A percentile compares a stretch with the other conserved stretches of the same genome.
These are phyloP conservation scores for Ophiorrhiza pumila DNA, from an alignment of 257 asterid genomes.

Conservation along the genomic window DNA sequence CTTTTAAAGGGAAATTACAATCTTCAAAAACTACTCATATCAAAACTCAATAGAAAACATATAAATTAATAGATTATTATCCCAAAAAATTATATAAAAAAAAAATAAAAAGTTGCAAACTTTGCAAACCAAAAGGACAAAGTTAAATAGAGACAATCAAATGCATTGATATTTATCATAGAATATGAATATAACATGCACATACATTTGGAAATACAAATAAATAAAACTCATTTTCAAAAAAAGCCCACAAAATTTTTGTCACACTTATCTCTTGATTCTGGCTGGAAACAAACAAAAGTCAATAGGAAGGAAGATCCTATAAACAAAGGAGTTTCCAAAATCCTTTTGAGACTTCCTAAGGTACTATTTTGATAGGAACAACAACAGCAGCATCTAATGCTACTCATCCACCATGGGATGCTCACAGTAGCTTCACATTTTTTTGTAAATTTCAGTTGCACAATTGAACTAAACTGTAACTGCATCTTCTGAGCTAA, in stretches of 20 bases:
- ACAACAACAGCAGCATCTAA: slow-evolving; percentile 11
- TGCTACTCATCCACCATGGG: neutral
- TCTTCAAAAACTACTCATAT: no score
- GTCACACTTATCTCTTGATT: slow-evolving; percentile 17
- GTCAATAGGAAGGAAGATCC: neutral
- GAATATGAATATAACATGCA: neutral
- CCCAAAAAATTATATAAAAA: no score
- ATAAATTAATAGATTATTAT: no score
- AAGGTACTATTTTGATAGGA: neutral
- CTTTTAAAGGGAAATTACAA: no score
- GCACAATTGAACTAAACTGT: slow-evolving; percentile 26
- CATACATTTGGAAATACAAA: neutral
- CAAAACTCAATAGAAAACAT: no score
- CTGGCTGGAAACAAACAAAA: slow-evolving; percentile 7
- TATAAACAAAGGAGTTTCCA: neutral
- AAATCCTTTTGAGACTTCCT: neutral
- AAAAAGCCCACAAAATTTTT: slow-evolving; percentile 23
- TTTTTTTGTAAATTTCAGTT: slow-evolving; percentile 10
- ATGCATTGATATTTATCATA: neutral
- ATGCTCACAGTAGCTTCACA: slow-evolving; percentile 19
- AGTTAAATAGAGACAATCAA: neutral
- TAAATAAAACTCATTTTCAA: neutral
- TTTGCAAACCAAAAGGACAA: neutral
- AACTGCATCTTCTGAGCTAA: slow-evolving; percentile 43
- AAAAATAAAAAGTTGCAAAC: neutral